phyloP scores from a whole-genome alignment of 768 basidiomycete genomes.

The Pseudohyphozyma bogoriensis region DNA sequence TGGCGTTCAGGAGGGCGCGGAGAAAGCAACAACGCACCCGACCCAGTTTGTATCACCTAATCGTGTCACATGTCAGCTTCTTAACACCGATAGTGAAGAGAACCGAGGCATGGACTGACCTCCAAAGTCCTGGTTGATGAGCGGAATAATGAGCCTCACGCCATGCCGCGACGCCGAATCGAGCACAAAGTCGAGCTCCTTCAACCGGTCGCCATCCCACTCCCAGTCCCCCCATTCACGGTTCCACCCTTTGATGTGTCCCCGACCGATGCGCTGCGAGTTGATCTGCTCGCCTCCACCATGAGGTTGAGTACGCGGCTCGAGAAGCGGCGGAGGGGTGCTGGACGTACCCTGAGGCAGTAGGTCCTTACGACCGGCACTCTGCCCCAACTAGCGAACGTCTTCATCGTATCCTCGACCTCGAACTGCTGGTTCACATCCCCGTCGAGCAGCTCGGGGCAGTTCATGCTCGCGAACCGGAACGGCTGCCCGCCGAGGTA shows the following conservation, averaged over 20 bases:
- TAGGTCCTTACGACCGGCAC: conserved; percentile 26
- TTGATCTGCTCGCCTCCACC: conserved; percentile 6
- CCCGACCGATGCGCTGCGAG: conserved; percentile 18
- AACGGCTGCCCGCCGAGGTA: neutral
- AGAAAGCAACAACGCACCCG: too few relatives aligned
- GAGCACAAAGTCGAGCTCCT: conserved; percentile 21
- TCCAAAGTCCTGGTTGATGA: conserved; percentile 31
- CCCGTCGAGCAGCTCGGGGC: conserved; percentile 31
- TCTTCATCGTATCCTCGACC: conserved; percentile 20
- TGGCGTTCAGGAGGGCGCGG: too few relatives aligned
- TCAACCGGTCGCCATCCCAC: conserved; percentile 18
- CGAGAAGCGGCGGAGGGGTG: neutral
- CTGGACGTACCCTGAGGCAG: conserved; percentile 15
- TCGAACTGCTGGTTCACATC: conserved; percentile 27
- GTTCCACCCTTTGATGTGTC: conserved; percentile 31
- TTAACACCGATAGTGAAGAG: neutral
- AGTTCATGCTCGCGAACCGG: conserved; percentile 18
- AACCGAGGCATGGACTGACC: conserved; percentile 1
- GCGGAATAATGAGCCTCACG: conserved; percentile 28
- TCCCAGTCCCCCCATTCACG: conserved; percentile 24
- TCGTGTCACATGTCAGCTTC: too few relatives aligned
- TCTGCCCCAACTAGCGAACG: conserved; percentile 16
- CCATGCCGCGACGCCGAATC: conserved; percentile 15
- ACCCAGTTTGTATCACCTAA: conserved; percentile 27
- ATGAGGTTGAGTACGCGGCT: neutral